A percentile compares a stretch with the other conserved stretches of the same genome.
These are phyloP conservation scores for Cladophialophora carrionii DNA, from an alignment of 2,329 filamentous ascomycete genomes.

Conservation along the genomic window DNA sequence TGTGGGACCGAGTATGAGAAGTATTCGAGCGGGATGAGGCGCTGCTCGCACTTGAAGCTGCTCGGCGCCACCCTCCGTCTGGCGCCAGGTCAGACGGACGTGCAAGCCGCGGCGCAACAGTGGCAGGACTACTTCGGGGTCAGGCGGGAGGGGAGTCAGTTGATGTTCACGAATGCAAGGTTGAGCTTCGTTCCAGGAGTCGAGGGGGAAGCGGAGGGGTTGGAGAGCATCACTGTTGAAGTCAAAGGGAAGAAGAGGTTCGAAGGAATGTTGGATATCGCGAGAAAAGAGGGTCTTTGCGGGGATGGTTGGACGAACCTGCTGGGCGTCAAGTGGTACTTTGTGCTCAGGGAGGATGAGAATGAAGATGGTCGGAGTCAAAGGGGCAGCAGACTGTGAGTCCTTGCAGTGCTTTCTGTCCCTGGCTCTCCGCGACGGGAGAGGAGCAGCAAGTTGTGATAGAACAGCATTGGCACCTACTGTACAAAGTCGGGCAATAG, in stretches of 20 bases:
- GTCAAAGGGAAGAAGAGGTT: slow-evolving; percentile 44
- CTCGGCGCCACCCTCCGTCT: slow-evolving; percentile 45
- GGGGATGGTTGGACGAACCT: slow-evolving; percentile 45
- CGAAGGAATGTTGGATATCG: slow-evolving; percentile 43
- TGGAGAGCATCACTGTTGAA: slow-evolving; percentile 47
- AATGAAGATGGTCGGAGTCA: neutral
- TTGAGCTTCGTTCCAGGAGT: slow-evolving; percentile 45
- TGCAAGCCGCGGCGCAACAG: slow-evolving; percentile 45
- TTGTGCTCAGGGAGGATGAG: slow-evolving; percentile 34
- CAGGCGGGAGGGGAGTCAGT: slow-evolving; percentile 28
- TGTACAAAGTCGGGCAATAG: too few relatives aligned
- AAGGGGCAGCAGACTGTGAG: slow-evolving; percentile 18
- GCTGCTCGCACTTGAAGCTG: slow-evolving; percentile 44
- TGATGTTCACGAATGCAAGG: slow-evolving; percentile 43
- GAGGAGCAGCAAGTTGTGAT: too few relatives aligned
- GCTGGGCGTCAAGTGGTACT: slow-evolving; percentile 47
- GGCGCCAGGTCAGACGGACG: slow-evolving; percentile 44
- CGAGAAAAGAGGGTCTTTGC: slow-evolving; percentile 41
- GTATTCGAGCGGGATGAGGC: slow-evolving; percentile 47
- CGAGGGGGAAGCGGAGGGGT: slow-evolving; percentile 44
- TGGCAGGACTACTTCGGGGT: slow-evolving; percentile 50
- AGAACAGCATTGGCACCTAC: too few relatives aligned
- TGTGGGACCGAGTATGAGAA: slow-evolving; percentile 45
- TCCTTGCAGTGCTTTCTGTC: neutral
- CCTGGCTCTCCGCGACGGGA: neutral